Evolutionary conservation across 164 flowering plant species (phyloP), one percentile per base, ranked within the genome.

Genomic region (Liquidambar formosana): DNA sequence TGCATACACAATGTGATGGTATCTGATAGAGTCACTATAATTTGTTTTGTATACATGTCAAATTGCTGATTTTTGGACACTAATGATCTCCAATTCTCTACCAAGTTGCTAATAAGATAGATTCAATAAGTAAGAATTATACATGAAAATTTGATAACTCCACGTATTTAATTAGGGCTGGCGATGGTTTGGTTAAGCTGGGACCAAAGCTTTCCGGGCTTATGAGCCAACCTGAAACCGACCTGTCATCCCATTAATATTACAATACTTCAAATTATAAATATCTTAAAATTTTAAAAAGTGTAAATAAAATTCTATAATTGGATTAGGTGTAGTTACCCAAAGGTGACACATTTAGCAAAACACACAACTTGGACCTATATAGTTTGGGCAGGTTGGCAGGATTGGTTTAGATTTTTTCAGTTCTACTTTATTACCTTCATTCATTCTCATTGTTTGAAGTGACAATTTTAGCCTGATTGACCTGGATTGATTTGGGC

Each of bases 391-490:
- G 54, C 54, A 51, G 22, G 23, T 51, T 51, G 54, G 22, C 22
- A 51, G 19, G 21, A 3, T 56, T 56, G 4, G 0, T 23, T 56
- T 56, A 25, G 4, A 21, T 56, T 22, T 27, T 18, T 27, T 19
- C 1, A 41, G 9, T 33, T 33, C 41, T 33, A 33, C 41, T 33
- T 33, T 33, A 27, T 28, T 15, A 15, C 14, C 10, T 58, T 18
- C 16, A 19, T 13, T 33, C 62, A 27, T 58, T 16, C 19, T 58
- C 62, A 5, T 58, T 58, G 4, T 25, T 57, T 28, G 21, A 19
- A 43, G 19, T 58, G n/a, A 58, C 62, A 33, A 13, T 28, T 58
- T 33, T 58, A n/a, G 44, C 62, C 62, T 58, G 41, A 6, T 33
- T 33, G 41, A 33, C 28, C 23, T 56, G 59, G 28, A 58, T 33